A percentile compares a stretch with the other conserved stretches of the same genome.
These are phyloP conservation scores for Saturnispora besseyi DNA, from an alignment of 805 yeast species.

Conservation along the genomic window DNA sequence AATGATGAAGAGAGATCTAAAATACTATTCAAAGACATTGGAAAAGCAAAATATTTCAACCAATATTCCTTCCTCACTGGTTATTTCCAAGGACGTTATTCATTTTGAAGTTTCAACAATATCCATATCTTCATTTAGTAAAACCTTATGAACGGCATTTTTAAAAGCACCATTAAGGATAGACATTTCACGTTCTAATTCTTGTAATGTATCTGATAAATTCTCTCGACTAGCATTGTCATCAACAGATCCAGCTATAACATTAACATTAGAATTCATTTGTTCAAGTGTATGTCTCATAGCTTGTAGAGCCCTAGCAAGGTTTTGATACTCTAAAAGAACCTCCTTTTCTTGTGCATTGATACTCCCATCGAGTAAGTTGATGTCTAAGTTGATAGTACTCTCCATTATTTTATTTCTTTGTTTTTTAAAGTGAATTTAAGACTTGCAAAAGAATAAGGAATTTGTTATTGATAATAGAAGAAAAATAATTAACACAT, in stretches of 20 bases:
- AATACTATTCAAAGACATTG: no score
- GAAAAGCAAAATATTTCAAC: no score
- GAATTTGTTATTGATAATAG: background rate
- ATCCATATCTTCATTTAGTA: slow-evolving; percentile 2
- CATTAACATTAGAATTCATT: slow-evolving; percentile 1
- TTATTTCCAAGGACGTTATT: background rate
- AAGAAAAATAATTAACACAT: background rate
- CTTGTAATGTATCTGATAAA: background rate
- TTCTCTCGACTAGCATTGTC: background rate
- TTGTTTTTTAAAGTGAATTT: background rate
- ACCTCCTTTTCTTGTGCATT: background rate
- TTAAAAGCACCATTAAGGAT: slow-evolving; percentile 6
- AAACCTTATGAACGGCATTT: slow-evolving; percentile 7
- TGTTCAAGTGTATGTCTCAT: slow-evolving; percentile 1
- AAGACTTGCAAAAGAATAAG: background rate
- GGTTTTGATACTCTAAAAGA: slow-evolving; percentile 1
- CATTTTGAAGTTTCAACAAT: background rate
- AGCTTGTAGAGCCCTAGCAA: background rate
- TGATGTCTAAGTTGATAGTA: background rate
- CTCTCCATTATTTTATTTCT: background rate
- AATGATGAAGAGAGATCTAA: no score
- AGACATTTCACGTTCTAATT: background rate
- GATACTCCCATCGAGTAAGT: background rate
- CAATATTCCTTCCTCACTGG: no score
- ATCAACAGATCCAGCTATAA: slow-evolving; percentile 3